These are phyloP conservation scores for Parathielavia hyrcaniae DNA, from an alignment of 495 filamentous ascomycete species.

Conservation along the genomic window DNA sequence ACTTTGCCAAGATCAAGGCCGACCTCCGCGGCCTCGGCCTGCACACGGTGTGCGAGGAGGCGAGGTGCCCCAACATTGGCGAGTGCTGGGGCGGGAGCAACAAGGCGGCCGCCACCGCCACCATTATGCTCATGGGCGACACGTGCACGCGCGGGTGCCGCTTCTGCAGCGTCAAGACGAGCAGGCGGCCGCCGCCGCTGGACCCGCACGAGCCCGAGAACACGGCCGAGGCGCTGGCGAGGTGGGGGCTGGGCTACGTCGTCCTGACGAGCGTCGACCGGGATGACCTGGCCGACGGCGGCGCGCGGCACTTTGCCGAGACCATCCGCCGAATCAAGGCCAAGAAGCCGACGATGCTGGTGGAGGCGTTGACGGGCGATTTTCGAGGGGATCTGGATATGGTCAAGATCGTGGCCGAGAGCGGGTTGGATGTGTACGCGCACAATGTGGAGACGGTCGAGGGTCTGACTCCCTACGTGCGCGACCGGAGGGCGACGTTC, in stretches of 20 bases:
- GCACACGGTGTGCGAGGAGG: conserved; percentile 97
- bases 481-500: conserved; percentile 87
- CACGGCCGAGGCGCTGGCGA: conserved; percentile 82
- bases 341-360: conserved; percentile 76
- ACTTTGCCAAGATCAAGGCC: conserved; percentile 88
- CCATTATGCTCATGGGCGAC: conserved; percentile 99
- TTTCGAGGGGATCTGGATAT: conserved; percentile 76
- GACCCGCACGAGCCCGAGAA: conserved; percentile 97
- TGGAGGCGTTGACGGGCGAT: conserved; percentile 94
- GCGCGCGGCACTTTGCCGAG: conserved; percentile 85
- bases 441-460: conserved; percentile 97
- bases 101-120: conserved; percentile 88
- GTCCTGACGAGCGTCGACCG: conserved; percentile 91
- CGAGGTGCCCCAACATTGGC: conserved; percentile 91
- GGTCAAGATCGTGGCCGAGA: conserved; percentile 73
- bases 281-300: conserved; percentile 85
- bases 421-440: conserved; percentile 91
- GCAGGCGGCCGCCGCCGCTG: conserved; percentile 66
- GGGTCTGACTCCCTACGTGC: conserved; percentile 76
- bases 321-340: conserved; percentile 90
- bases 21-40: conserved; percentile 84
- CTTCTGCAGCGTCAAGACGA: conserved; percentile 95
- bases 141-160: conserved; percentile 95
- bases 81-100: conserved; percentile 93
- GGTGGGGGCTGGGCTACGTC: conserved; percentile 95